Percentiles rank a stretch among this genome's conserved stretches.
Conservation (phyloP, 192 early-diverging fungal species). For the Diversispora epigaea region DNA sequence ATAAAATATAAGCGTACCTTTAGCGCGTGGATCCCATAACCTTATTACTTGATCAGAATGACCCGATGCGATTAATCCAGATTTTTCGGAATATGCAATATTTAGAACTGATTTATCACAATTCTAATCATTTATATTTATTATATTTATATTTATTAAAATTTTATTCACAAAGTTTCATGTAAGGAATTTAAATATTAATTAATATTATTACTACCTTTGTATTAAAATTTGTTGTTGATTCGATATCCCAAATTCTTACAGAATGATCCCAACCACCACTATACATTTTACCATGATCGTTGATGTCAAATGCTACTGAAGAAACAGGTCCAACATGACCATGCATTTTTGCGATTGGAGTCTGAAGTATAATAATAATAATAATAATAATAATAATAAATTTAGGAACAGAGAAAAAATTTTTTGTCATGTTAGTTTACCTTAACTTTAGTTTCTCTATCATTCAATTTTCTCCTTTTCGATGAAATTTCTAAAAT, state of each 20-base stretch:
- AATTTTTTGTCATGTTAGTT: slow-evolving; percentile 36
- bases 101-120: slow-evolving; percentile 84
- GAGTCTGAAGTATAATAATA: slow-evolving; percentile 33
- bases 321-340: slow-evolving; percentile 78
- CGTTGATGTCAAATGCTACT: slow-evolving; percentile 65
- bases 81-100: slow-evolving; percentile 68
- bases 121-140: slow-evolving; percentile 46
- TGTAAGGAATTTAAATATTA: neutral
- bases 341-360: slow-evolving; percentile 52
- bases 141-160: too few relatives aligned
- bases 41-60: slow-evolving; percentile 81
- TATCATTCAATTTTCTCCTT: slow-evolving; percentile 49
- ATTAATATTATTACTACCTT: slow-evolving; percentile 52
- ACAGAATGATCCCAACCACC: slow-evolving; percentile 95
- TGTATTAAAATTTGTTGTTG: slow-evolving; percentile 68
- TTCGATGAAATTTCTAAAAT: slow-evolving; percentile 36
- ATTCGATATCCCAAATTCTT: slow-evolving; percentile 85
- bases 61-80: slow-evolving; percentile 80
- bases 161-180: neutral
- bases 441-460: slow-evolving; percentile 26
- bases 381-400: neutral
- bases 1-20: slow-evolving; percentile 44
- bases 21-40: slow-evolving; percentile 87
- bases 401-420: neutral
- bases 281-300: slow-evolving; percentile 69